A percentile compares a stretch with the other conserved stretches of the same genome.
Conservation (phyloP, 192 early-diverging fungal species). For the Spizellomyces punctatus region DNA sequence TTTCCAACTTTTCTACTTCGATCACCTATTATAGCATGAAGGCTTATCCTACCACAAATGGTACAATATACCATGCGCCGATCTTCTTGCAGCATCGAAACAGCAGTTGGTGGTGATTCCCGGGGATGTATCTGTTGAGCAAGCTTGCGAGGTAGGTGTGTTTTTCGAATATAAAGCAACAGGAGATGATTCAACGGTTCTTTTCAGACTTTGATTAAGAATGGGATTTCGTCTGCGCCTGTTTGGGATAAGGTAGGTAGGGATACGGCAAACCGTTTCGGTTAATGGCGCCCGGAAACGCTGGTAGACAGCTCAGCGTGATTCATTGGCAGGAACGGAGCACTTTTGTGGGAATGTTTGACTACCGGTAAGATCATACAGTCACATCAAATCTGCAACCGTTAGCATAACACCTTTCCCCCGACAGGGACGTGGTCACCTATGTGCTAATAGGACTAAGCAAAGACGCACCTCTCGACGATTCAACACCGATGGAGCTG, state of each 20-base stretch:
- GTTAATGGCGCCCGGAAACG: not conserved
- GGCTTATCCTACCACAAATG: constrained; percentile 17
- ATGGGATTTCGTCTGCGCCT: constrained; percentile 79
- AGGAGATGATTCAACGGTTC: not conserved
- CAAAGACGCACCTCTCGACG: constrained; percentile 46
- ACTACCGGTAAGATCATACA: constrained; percentile 47
- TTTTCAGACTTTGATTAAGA: constrained; percentile 57
- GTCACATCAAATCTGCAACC: not conserved
- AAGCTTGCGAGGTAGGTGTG: constrained; percentile 24
- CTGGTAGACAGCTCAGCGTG: not conserved
- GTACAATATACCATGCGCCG: constrained; percentile 34
- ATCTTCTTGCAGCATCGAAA: constrained; percentile 16
- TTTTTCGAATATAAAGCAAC: not conserved
- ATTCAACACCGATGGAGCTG: constrained; percentile 52
- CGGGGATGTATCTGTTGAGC: constrained; percentile 29
- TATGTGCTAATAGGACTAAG: constrained; percentile 72
- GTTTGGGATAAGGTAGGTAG: constrained; percentile 60
- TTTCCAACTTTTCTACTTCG: not conserved
- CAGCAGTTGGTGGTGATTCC: constrained; percentile 27
- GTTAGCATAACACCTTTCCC: not conserved
- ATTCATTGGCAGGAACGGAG: constrained; percentile 33
- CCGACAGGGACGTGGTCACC: constrained; percentile 69
- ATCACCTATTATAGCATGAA: constrained; percentile 17
- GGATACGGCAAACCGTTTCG: not conserved
- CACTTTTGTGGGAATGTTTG: constrained; percentile 83